These are phyloP conservation scores for Eimeria acervulina DNA, from an alignment of 169 alveolate species.

Conservation along the genomic window DNA sequence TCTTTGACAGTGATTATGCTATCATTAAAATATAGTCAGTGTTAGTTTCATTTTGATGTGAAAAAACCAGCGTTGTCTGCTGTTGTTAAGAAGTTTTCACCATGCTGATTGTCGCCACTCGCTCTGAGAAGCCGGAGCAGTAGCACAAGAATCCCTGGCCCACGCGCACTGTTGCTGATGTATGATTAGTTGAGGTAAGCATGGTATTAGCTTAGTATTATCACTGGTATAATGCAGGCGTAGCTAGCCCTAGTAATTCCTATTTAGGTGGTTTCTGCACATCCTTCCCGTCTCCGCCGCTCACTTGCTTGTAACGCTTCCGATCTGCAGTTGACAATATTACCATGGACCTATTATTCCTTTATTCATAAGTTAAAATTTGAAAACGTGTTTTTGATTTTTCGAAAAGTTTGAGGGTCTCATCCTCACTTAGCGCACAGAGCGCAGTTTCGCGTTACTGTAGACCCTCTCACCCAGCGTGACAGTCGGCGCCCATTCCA, in stretches of 20 bases:
- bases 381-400: not conserved
- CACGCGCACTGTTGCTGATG: not conserved
- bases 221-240: not conserved
- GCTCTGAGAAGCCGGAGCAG: no score
- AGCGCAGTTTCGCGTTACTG: not conserved
- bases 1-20: not conserved
- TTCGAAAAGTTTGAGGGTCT: no score
- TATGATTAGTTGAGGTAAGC: not conserved
- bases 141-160: not conserved
- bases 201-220: no score
- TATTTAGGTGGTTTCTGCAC: not conserved
- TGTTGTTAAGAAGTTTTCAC: not conserved
- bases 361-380: not conserved
- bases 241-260: not conserved
- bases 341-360: not conserved
- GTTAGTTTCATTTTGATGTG: not conserved
- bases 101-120: not conserved
- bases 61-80: not conserved
- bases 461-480: not conserved
- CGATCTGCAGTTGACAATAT: not conserved
- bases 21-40: no score
- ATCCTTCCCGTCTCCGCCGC: not conserved
- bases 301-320: not conserved
- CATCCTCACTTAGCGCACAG: not conserved
- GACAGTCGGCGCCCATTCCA: not conserved